Conservation (phyloP, 768 basidiomycete genomes). For the Steccherinum ochraceum region DNA sequence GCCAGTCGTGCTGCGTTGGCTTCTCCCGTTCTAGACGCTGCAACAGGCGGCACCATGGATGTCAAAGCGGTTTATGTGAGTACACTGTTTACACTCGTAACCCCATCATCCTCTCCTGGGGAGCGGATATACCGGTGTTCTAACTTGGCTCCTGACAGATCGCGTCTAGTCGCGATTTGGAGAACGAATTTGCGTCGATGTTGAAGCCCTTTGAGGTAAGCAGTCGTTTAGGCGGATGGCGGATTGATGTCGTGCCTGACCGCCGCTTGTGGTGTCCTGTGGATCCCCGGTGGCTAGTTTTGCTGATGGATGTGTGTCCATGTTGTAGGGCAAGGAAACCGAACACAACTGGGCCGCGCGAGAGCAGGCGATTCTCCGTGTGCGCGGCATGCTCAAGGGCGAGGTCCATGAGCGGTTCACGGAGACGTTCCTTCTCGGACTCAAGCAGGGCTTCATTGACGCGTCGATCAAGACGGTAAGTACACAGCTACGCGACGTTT, state of each 20-base stretch:
- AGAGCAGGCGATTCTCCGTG: conserved; percentile 68
- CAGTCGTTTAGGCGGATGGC: conserved; percentile 3
- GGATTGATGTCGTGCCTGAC: conserved; percentile 1
- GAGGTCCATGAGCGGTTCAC: conserved; percentile 69
- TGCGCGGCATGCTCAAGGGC: conserved; percentile 88
- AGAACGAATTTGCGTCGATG: conserved; percentile 80
- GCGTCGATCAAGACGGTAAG: conserved; percentile 81
- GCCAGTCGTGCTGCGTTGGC: conserved; percentile 47
- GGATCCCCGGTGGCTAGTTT: neutral
- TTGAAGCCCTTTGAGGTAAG: conserved; percentile 72
- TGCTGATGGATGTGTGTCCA: neutral
- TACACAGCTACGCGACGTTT: conserved; percentile 6
- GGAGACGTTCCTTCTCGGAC: conserved; percentile 65
- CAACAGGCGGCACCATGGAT: conserved; percentile 30
- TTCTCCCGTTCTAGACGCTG: conserved; percentile 27
- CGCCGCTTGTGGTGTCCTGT: neutral
- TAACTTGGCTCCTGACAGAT: conserved; percentile 40
- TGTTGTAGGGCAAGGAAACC: conserved; percentile 80
- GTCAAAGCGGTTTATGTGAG: conserved; percentile 68
- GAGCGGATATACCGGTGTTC: too few species aligned
- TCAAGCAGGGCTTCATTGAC: conserved; percentile 77
- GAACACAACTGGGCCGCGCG: conserved; percentile 92
- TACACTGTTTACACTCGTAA: conserved; percentile 6
- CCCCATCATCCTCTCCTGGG: too few species aligned
- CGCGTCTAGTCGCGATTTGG: conserved; percentile 79